A percentile compares a stretch with the other conserved stretches of the same genome.
Conservation (phyloP, 768 basidiomycete genomes). For the Bullera alba region DNA sequence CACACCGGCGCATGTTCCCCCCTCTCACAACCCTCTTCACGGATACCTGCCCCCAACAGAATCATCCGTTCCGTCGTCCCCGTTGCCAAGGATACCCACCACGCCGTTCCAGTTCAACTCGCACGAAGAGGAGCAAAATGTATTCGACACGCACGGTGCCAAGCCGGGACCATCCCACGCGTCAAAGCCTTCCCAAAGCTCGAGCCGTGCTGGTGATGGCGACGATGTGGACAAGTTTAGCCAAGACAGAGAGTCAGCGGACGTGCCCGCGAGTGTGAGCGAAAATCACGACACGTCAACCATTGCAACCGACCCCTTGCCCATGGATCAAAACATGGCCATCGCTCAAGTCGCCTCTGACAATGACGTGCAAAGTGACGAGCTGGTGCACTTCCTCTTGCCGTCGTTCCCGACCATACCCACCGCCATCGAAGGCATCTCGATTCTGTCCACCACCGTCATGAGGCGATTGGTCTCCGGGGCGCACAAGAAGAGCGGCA, state of each 20-base stretch:
- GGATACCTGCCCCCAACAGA: not conserved
- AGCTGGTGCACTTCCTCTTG: slow-evolving; percentile 6
- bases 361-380: not conserved
- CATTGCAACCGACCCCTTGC: not conserved
- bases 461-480: slow-evolving; percentile 1
- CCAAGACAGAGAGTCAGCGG: not conserved
- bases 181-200: not conserved
- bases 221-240: too few relatives aligned
- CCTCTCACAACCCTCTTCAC: not conserved
- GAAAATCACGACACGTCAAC: not conserved
- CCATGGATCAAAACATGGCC: not conserved
- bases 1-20: not conserved
- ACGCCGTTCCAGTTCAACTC: not conserved
- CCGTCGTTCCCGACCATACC: slow-evolving; percentile 15
- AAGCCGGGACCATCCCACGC: not conserved
- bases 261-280: not conserved
- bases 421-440: slow-evolving; percentile 8
- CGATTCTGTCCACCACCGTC: slow-evolving; percentile 17
- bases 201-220: too few relatives aligned
- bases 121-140: not conserved
- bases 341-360: not conserved
- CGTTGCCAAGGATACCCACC: not conserved
- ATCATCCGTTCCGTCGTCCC: not conserved
- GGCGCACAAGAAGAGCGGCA: not conserved
- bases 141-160: not conserved